These are phyloP conservation scores for Clarireedia homoeocarpa DNA, from an alignment of 2,329 filamentous ascomycete genomes.

Conservation along the genomic window DNA sequence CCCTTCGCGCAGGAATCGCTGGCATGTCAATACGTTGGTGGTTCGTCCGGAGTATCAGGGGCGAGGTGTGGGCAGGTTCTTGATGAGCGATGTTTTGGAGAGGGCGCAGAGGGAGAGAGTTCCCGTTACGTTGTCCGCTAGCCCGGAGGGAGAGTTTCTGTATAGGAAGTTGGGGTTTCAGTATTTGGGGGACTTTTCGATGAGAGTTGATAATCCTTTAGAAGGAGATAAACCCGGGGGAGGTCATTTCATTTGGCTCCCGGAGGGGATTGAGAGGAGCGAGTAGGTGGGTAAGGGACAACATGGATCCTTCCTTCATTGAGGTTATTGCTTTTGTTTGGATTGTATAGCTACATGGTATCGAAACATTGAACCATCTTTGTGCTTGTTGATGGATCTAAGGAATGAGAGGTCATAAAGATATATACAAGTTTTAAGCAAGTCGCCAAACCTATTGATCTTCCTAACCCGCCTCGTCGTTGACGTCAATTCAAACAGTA, in stretches of 20 bases:
- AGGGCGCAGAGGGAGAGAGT: conserved; percentile 18
- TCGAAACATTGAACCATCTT: too few species aligned
- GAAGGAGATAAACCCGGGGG: conserved; percentile 12
- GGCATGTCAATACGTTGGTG: conserved; percentile 18
- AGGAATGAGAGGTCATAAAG: not conserved
- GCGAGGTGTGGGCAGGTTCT: conserved; percentile 19
- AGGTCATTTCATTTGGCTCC: conserved; percentile 21
- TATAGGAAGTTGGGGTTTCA: conserved; percentile 24
- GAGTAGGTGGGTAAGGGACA: not conserved
- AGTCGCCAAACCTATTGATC: too few species aligned
- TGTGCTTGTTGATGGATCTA: too few species aligned
- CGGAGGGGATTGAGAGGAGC: conserved; percentile 7
- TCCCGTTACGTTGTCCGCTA: conserved; percentile 18
- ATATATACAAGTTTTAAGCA: not conserved
- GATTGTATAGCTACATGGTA: too few species aligned
- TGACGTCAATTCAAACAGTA: not conserved
- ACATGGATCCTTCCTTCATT: too few species aligned
- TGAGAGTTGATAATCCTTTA: conserved; percentile 3
- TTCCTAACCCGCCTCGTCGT: too few species aligned
- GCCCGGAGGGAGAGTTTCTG: conserved; percentile 17
- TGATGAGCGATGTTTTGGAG: conserved; percentile 18
- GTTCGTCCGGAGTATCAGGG: conserved; percentile 19
- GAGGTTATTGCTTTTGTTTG: too few species aligned
- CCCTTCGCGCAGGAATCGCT: conserved; percentile 18
- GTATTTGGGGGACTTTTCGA: conserved; percentile 15